These are phyloP conservation scores for Colletotrichum eremochloae DNA, from an alignment of 2,329 filamentous ascomycete genomes.

Conservation along the genomic window DNA sequence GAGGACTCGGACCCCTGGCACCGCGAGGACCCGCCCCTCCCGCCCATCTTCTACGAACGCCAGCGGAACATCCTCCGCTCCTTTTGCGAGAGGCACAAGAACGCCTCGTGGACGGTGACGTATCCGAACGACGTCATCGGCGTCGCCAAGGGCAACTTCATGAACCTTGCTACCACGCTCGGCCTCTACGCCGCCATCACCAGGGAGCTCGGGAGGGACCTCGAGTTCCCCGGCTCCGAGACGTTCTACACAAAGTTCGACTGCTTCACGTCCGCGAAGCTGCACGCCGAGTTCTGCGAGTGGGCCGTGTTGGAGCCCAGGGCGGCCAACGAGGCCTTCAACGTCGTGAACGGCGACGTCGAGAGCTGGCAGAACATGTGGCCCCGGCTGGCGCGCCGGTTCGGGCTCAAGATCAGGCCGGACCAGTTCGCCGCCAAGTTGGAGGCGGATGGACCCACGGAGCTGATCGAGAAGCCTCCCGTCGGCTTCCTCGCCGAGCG, in stretches of 20 bases:
- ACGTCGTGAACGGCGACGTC: constrained; percentile 46
- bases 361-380: constrained; percentile 45
- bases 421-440: constrained; percentile 47
- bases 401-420: constrained; percentile 51
- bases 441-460: constrained; percentile 39
- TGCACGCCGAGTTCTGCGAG: constrained; percentile 54
- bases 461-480: constrained; percentile 48
- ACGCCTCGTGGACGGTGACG: constrained; percentile 48
- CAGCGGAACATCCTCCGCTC: constrained; percentile 60
- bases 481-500: constrained; percentile 48
- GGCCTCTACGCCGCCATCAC: constrained; percentile 57
- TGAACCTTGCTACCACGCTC: constrained; percentile 57
- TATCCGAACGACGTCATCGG: constrained; percentile 53
- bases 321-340: constrained; percentile 56
- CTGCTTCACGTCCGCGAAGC: constrained; percentile 49
- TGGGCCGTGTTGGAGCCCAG: constrained; percentile 50
- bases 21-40: constrained; percentile 44
- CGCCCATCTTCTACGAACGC: constrained; percentile 65
- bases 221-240: constrained; percentile 53
- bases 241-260: constrained; percentile 53
- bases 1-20: constrained; percentile 61
- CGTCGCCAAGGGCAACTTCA: constrained; percentile 52
- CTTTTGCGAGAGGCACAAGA: constrained; percentile 43
- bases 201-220: constrained; percentile 51
- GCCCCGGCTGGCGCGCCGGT: constrained; percentile 54